Evolutionary conservation across 1,284 basidiomycete genomes (phyloP).

Genomic region (Cutaneotrichosporon mucoides): DNA sequence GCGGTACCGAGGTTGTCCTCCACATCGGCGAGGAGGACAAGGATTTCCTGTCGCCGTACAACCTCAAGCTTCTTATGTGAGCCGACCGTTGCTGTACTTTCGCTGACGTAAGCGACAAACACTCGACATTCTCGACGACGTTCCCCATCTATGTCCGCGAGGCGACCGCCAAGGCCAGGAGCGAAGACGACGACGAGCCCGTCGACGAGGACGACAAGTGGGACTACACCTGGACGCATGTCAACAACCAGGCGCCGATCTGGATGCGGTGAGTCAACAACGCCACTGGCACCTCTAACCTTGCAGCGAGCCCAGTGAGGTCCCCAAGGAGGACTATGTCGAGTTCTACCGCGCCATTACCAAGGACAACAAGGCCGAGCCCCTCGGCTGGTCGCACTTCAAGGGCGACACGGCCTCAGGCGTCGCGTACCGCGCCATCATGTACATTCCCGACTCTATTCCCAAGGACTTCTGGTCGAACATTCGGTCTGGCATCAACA

Average conservation of each 20-base stretch:
- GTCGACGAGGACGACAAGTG: slow-evolving; percentile 53
- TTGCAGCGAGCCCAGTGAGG: slow-evolving; percentile 65
- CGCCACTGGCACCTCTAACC: background rate
- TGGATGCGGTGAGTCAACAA: slow-evolving; percentile 68
- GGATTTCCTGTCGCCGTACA: slow-evolving; percentile 65
- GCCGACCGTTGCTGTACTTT: slow-evolving; percentile 31
- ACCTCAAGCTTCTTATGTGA: slow-evolving; percentile 69
- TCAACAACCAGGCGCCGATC: slow-evolving; percentile 81
- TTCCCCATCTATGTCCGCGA: slow-evolving; percentile 86
- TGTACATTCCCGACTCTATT: slow-evolving; percentile 71
- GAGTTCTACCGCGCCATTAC: slow-evolving; percentile 78
- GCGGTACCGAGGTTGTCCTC: slow-evolving; percentile 87
- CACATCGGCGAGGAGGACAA: slow-evolving; percentile 58
- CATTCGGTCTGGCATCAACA: slow-evolving; percentile 59
- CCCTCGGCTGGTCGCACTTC: slow-evolving; percentile 81
- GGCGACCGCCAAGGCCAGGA: slow-evolving; percentile 50
- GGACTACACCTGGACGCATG: slow-evolving; percentile 63
- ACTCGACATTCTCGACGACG: slow-evolving; percentile 81
- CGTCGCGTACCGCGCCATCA: slow-evolving; percentile 76
- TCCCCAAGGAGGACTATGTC: slow-evolving; percentile 73
- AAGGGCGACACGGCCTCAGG: slow-evolving; percentile 84
- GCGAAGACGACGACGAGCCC: slow-evolving; percentile 47
- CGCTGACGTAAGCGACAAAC: slow-evolving; percentile 56
- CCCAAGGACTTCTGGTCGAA: slow-evolving; percentile 73
- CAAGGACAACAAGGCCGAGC: slow-evolving; percentile 69